Percentiles rank a stretch among this genome's conserved stretches.
Conservation (phyloP, 176 grass and related monocot species). For the Melocanna baccifera region DNA sequence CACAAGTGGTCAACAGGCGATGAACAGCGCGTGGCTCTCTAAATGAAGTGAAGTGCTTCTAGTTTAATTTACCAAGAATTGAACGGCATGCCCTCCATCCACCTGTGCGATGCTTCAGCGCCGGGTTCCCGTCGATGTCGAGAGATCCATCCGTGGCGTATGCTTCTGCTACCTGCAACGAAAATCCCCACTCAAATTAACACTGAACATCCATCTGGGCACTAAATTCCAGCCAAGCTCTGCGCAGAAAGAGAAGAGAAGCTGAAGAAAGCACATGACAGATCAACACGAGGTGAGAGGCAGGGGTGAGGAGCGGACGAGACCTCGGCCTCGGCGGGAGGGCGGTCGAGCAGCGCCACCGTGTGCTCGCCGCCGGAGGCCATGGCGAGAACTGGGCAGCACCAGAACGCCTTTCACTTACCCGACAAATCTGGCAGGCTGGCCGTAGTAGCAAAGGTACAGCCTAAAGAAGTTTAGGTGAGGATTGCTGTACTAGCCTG, state of each 20-base stretch:
- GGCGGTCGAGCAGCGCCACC: not conserved
- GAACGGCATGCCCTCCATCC: conserved; percentile 25
- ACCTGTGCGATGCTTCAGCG: conserved; percentile 21
- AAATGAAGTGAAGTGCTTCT: too few species aligned
- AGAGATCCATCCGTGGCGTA: conserved; percentile 27
- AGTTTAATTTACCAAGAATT: conserved; percentile 12
- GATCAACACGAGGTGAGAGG: not conserved
- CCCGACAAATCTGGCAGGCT: not conserved
- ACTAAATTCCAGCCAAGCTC: too few species aligned
- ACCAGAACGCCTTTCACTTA: not conserved
- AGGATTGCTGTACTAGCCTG: not conserved
- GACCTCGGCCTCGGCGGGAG: not conserved
- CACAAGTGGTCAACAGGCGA: too few species aligned
- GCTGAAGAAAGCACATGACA: too few species aligned
- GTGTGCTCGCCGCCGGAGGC: not conserved
- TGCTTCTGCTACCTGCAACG: not conserved
- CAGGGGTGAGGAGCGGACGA: not conserved
- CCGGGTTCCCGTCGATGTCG: conserved; percentile 29
- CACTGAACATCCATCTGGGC: not conserved
- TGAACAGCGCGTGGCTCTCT: too few species aligned
- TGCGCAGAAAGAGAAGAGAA: too few species aligned
- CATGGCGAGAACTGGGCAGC: not conserved
- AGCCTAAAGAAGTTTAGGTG: not conserved
- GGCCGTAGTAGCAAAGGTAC: not conserved
- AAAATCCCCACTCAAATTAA: not conserved